These are phyloP conservation scores for Candida nitratophila DNA, from an alignment of 805 yeast species.

Conservation along the genomic window DNA sequence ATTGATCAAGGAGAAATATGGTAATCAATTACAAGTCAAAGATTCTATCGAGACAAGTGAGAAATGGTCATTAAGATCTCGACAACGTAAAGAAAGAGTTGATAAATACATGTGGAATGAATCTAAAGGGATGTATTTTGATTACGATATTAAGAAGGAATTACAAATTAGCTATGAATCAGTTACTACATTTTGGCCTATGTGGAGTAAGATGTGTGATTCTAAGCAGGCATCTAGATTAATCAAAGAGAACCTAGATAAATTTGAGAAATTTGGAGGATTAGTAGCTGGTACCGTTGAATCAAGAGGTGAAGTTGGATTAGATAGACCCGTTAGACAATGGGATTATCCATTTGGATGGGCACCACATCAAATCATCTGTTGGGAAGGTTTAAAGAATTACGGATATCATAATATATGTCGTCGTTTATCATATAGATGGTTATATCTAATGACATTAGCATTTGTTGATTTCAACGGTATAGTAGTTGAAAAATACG, in stretches of 20 bases:
- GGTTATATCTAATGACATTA: slow-evolving; percentile 86
- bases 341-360: slow-evolving; percentile 99
- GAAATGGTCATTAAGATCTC: slow-evolving; percentile 60
- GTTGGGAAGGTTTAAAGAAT: slow-evolving; percentile 78
- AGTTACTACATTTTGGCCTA: slow-evolving; percentile 87
- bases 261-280: slow-evolving; percentile 85
- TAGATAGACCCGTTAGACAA: slow-evolving; percentile 80
- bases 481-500: slow-evolving; percentile 91
- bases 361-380: slow-evolving; percentile 96
- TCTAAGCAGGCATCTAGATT: slow-evolving; percentile 57
- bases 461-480: slow-evolving; percentile 92
- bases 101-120: slow-evolving; percentile 81
- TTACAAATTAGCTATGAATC: slow-evolving; percentile 64
- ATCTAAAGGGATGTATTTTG: slow-evolving; percentile 68
- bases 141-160: slow-evolving; percentile 60
- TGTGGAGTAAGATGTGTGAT: slow-evolving; percentile 75
- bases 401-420: slow-evolving; percentile 66
- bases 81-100: slow-evolving; percentile 44
- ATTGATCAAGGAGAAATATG: slow-evolving; percentile 49
- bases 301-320: slow-evolving; percentile 64
- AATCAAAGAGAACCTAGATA: slow-evolving; percentile 49
- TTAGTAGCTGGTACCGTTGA: slow-evolving; percentile 73
- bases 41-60: slow-evolving; percentile 25
- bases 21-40: slow-evolving; percentile 22
- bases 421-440: slow-evolving; percentile 68